These are phyloP conservation scores for Dissophora globulifera DNA, from an alignment of 192 early-diverging fungal genomes.

Conservation along the genomic window DNA sequence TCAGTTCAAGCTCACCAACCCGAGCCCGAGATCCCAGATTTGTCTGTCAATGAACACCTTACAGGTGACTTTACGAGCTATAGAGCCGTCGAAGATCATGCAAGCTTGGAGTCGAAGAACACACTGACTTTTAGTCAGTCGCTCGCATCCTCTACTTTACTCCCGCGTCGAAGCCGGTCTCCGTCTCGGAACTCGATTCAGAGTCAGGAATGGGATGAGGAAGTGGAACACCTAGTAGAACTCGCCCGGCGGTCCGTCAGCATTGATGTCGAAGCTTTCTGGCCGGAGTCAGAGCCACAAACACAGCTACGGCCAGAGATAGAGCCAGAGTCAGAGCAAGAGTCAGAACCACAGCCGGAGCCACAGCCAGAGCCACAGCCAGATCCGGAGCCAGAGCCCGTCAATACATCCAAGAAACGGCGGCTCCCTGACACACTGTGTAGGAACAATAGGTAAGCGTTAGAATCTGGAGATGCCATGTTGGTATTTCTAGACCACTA, in stretches of 20 bases:
- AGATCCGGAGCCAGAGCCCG: too few species aligned
- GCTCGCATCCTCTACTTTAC: background rate
- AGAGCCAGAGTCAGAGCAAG: too few species aligned
- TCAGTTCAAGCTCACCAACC: conserved; percentile 20
- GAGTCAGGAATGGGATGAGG: background rate
- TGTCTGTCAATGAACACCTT: too few species aligned
- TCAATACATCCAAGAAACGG: conserved; percentile 17
- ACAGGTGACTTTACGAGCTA: background rate
- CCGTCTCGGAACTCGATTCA: background rate
- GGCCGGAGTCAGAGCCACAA: too few species aligned
- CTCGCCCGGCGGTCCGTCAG: too few species aligned
- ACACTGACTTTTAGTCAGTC: background rate
- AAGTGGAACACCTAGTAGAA: background rate
- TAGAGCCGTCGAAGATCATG: too few species aligned
- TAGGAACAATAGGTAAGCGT: background rate
- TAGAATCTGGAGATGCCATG: too few species aligned
- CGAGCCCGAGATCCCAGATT: conserved; percentile 21
- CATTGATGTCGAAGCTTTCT: too few species aligned
- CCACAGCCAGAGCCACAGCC: too few species aligned
- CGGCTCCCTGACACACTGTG: conserved; percentile 13
- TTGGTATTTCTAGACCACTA: too few species aligned
- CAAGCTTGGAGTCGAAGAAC: background rate
- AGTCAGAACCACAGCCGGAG: too few species aligned
- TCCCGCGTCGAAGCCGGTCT: background rate
- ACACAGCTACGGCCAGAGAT: too few species aligned